phyloP scores from a whole-genome alignment of 106 monocot species.

The Acorus calamus region DNA sequence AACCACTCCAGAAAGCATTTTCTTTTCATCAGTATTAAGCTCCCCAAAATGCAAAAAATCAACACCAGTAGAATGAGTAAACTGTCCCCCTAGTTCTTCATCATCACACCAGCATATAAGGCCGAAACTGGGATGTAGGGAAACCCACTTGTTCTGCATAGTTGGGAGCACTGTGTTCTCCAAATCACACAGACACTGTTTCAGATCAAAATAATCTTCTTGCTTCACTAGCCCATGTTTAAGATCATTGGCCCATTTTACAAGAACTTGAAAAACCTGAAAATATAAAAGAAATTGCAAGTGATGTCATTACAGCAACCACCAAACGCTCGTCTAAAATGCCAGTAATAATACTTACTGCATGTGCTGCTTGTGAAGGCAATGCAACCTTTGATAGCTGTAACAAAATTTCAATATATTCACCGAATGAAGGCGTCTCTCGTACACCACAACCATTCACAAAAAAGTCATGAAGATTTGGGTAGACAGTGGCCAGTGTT shows the following conservation, averaged over 20 bases:
- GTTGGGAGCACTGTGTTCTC: slow-evolving; percentile 78
- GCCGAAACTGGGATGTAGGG: slow-evolving; percentile 83
- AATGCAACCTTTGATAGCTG: slow-evolving; percentile 44
- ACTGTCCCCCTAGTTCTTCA: slow-evolving; percentile 54
- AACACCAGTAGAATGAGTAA: slow-evolving; percentile 38
- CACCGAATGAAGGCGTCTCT: slow-evolving; percentile 35
- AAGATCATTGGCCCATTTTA: slow-evolving; percentile 75
- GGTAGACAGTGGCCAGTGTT: slow-evolving; percentile 50
- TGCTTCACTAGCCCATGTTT: slow-evolving; percentile 31
- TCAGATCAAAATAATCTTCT: slow-evolving; percentile 49
- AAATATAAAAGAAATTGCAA: not conserved
- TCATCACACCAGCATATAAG: slow-evolving; percentile 89
- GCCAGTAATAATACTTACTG: slow-evolving; percentile 31
- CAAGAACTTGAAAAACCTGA: slow-evolving; percentile 66
- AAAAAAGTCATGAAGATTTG: slow-evolving; percentile 76
- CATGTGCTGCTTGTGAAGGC: slow-evolving; percentile 55
- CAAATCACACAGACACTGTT: slow-evolving; percentile 42
- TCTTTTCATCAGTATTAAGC: slow-evolving; percentile 33
- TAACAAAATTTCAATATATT: slow-evolving; percentile 58
- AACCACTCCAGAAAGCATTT: slow-evolving; percentile 39
- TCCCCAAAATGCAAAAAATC: slow-evolving; percentile 65
- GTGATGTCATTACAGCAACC: not conserved
- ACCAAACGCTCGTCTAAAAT: not conserved
- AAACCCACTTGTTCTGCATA: slow-evolving; percentile 81
- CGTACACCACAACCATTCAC: slow-evolving; percentile 59